Base-by-base conservation (phyloP, 306 rosid genomes). In the Cicer arietinum region DNA sequence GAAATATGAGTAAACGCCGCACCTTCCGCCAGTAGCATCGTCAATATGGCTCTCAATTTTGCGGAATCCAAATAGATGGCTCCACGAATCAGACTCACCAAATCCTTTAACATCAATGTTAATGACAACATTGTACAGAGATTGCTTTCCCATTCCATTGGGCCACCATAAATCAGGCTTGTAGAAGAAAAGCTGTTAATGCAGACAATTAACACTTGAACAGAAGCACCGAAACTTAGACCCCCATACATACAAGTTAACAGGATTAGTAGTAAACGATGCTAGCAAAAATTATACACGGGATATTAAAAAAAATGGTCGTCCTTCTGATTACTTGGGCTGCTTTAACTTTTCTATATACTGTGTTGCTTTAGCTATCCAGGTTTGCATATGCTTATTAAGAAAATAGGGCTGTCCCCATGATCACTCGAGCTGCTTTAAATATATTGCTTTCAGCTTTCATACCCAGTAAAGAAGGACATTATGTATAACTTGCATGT, bases 141-240 rank as follows among this genome's bases (percentile, higher is more conserved):
- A 79, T 82, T 94, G 98, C 78, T 91, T 91, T 58, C 98, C 98
- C 98, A 94, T 91, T 77, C 98, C 96, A 74, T 94, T 94, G 8
- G 98, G 98, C 98, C 98, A 94, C 98, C 98, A 94, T 74, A 94
- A 85, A 83, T 91, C 76, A 56, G 98, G 98, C 78, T 91, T 91
- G 87, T 84, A 88, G 88, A 94, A 91, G 77, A 82, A 86, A 75
- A 88, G 92, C 98, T 94, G 98, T 85, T 69, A 82, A 78, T 69
- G 73, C 41, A 68, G 46, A 85, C 46, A 64, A 68, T 74, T 73
- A 79, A 69, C 72, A 81, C 47, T 60, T 78, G 13, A 83, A 69
- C 44, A 71, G 16, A 47, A 77, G 71, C 71, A 41, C 11, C 66
- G 40, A 73, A 45, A 72, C 40, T 16, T 71, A 74, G 57, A 72